phyloP scores from a whole-genome alignment of 306 rosid genomes.

The Quillaja saponaria region DNA sequence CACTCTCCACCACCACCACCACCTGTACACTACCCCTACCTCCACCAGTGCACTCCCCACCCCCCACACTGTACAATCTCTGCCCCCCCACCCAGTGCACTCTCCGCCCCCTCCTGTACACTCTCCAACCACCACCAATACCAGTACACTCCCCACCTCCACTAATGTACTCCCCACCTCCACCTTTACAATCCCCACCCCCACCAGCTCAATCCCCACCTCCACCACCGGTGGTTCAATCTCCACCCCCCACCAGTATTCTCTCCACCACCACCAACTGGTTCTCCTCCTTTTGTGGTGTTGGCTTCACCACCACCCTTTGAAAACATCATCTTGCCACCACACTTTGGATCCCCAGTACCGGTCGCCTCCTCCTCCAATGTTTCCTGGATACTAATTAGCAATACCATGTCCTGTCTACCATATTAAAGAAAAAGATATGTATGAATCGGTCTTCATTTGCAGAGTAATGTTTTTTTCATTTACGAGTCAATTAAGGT shows the following conservation, averaged over 20 bases:
- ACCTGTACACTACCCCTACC: too few species aligned
- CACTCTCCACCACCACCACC: too few species aligned
- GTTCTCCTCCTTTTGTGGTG: not conserved
- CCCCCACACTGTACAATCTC: too few species aligned
- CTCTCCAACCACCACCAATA: too few species aligned
- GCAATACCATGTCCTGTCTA: not conserved
- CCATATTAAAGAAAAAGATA: too few species aligned
- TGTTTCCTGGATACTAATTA: conserved; percentile 50
- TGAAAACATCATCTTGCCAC: conserved; percentile 43
- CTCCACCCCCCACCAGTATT: not conserved
- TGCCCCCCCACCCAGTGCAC: too few species aligned
- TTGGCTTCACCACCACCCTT: conserved; percentile 1
- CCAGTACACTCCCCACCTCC: conserved; percentile 6
- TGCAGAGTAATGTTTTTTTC: not conserved
- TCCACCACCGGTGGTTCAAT: not conserved
- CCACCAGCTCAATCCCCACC: conserved; percentile 22
- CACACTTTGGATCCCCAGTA: conserved; percentile 46
- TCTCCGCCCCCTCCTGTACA: too few species aligned
- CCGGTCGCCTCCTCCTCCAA: conserved; percentile 71
- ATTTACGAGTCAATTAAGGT: not conserved
- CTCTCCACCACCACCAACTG: conserved; percentile 8
- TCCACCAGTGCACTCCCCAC: too few species aligned
- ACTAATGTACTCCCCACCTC: conserved; percentile 27
- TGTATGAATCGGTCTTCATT: conserved; percentile 20
- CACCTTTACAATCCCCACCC: conserved; percentile 16